Evolutionary conservation across 331 rosid genomes (phyloP), one percentile per base, ranked within the genome.

Genomic region (Telfairia occidentalis): DNA sequence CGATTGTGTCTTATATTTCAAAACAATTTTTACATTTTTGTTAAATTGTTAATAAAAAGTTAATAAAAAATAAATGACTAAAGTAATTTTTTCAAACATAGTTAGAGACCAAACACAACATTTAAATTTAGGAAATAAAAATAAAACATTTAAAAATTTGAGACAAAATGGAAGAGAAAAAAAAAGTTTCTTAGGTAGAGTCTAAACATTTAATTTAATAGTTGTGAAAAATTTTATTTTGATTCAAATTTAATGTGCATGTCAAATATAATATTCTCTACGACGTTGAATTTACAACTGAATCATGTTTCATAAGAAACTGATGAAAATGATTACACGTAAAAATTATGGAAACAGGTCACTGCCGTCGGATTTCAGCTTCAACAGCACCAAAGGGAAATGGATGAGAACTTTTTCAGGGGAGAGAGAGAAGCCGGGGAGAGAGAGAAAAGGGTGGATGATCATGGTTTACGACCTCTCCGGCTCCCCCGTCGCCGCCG

Each of bases 381-480:
- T 57, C 67, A 81, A 63, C 59, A 83, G 78, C 18, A 78, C 72
- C 0, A 84, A 90, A 76, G 88, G 88, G 24, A 70, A 70, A 80
- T 89, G 98, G 98, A 86, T 52, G 81, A 88, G 94, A 79, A 83
- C 83, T 4, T 82, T 87, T 40, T 79, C 85, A 0, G 79, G 89
- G 8, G 91, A 82, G 4, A 80, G 84, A 46, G 96, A 89, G 12
- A 84, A 82, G 1, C 80, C 85, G 0, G 89, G 92, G 16, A 84
- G 92, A 61, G 98, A 93, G 65, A 86, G 98, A 81, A 94, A 94
- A 63, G 97, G 98, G 11, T 94, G 98, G 97, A 94, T 89, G 96
- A 78, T 94, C 54, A 94, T 85, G 34, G 80, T 94, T 3, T 91
- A 94, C 23, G 98, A 91, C 77, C 96, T 93, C 13, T 93, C 98